These are phyloP conservation scores for Amylocystis lapponica DNA, from an alignment of 768 basidiomycete species.

Conservation along the genomic window DNA sequence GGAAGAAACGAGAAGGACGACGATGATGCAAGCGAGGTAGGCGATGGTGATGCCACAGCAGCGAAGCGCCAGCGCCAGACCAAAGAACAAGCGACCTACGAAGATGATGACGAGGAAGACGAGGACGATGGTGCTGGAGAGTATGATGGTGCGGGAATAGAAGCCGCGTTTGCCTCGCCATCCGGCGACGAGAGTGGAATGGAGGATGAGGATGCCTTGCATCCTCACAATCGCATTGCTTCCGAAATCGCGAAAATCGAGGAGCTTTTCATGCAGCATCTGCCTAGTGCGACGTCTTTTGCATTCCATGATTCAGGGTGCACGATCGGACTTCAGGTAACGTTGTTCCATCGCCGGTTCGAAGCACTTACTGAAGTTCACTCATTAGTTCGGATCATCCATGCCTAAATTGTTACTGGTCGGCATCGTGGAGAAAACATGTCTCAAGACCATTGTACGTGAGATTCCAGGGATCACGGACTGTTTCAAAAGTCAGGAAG, in stretches of 20 bases:
- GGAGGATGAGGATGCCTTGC: slow-evolving; percentile 18
- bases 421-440: slow-evolving; percentile 86
- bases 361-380: slow-evolving; percentile 1
- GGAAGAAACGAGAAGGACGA: slow-evolving; percentile 37
- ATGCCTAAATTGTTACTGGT: slow-evolving; percentile 93
- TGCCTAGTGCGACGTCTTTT: slow-evolving; percentile 69
- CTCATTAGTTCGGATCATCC: slow-evolving; percentile 68
- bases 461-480: slow-evolving; percentile 87
- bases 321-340: slow-evolving; percentile 79
- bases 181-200: slow-evolving; percentile 33
- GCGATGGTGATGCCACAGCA: slow-evolving; percentile 79
- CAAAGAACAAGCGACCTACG: slow-evolving; percentile 73
- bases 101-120: slow-evolving; percentile 59
- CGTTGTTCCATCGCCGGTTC: slow-evolving; percentile 22
- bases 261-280: slow-evolving; percentile 47
- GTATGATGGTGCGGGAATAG: slow-evolving; percentile 52
- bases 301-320: slow-evolving; percentile 60
- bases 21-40: slow-evolving; percentile 70
- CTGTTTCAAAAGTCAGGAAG: slow-evolving; percentile 72
- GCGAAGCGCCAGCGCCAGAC: slow-evolving; percentile 67
- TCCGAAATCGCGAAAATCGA: slow-evolving; percentile 40
- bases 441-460: slow-evolving; percentile 78
- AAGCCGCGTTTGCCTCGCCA: slow-evolving; percentile 52
- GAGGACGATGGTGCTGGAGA: slow-evolving; percentile 44
- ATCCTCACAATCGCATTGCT: slow-evolving; percentile 25